Base-by-base conservation (phyloP, 306 rosid species). In the Comarum palustre region DNA sequence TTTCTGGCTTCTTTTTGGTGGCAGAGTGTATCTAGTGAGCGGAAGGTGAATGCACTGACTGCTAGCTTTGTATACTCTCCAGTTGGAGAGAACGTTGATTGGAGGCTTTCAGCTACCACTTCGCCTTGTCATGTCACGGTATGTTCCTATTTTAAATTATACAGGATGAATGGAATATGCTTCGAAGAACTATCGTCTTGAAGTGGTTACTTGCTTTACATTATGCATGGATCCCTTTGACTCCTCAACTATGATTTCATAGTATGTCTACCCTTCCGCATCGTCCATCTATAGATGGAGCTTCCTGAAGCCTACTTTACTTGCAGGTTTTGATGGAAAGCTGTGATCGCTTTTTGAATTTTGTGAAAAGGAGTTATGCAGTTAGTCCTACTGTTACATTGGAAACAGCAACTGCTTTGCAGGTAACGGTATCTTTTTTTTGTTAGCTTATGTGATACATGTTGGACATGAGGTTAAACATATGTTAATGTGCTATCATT, bases 81-180 rank as follows among this genome's bases (percentile, higher is more conserved):
- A 38, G 79, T 85, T 62, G 99, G 96, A 78, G 97, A 89, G 88
- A 94, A 91, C 69, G 86, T 94, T 85, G 99, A 91, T 72, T 91
- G 97, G 97, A 89, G 84, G 83, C 80, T 94, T 74, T 91, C 97
- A 31, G 97, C 99, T 66, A 94, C 93, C 57, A 89, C 90, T 74
- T 91, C 99, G 69, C 97, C 99, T 12, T 91, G 97, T 84, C 87
- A 91, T 82, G 97, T 90, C 72, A 94, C 95, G 90, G 97, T 94
- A 84, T 80, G 82, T 75, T 78, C 79, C 52, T 34, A 47, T 73
- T 65, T 69, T 73, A 52, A 38, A 75, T 51, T 42, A 3, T 25
- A 46, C 27, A 59, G 68, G 74, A n/a, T n/a, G n/a, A 69, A 34
- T 78, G 65, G 29, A 58, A 69, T 24, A 41, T 41, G 9, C 46